Percentiles rank a stretch among this genome's conserved stretches.
Evolutionary conservation across 805 yeast species (phyloP).

Genomic region (Nakazawaea holstii): DNA sequence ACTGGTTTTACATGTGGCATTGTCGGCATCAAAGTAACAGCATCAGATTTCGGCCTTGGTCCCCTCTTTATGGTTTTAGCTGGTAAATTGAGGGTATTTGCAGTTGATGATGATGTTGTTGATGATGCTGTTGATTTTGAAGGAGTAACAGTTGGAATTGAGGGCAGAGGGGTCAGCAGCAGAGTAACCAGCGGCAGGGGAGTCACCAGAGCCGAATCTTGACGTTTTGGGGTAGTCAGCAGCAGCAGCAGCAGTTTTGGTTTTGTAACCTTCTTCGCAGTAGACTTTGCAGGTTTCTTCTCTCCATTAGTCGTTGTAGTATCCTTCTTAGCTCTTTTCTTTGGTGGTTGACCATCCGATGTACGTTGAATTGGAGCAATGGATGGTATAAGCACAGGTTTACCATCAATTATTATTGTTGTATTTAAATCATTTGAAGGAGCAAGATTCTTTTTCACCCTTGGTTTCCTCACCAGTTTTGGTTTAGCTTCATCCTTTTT

Average conservation of each 20-base stretch:
- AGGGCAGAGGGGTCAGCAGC: not conserved
- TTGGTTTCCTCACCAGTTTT: constrained; percentile 7
- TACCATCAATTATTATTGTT: constrained; percentile 10
- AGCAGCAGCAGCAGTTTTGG: not conserved
- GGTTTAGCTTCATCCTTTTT: not conserved
- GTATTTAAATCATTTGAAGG: constrained; percentile 1
- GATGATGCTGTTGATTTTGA: not conserved
- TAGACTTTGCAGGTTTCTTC: constrained; percentile 10
- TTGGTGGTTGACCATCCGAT: constrained; percentile 1
- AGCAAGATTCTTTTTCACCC: constrained; percentile 7
- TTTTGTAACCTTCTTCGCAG: constrained; percentile 9
- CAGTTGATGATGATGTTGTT: not conserved
- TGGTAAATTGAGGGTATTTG: not conserved
- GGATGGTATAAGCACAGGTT: constrained; percentile 7
- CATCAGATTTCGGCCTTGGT: constrained; percentile 2
- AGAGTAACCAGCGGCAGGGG: not conserved
- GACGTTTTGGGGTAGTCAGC: not conserved
- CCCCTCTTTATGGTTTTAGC: constrained; percentile 2
- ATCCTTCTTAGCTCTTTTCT: constrained; percentile 5
- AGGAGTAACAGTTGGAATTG: not conserved
- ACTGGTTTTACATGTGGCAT: constrained; percentile 1
- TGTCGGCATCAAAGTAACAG: not conserved
- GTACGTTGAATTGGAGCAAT: not conserved
- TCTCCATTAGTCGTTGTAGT: not conserved
- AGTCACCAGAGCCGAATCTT: not conserved